Evolutionary conservation across 2,329 filamentous ascomycete species (phyloP).

Genomic region (Torrubiellomyces zombiae): DNA sequence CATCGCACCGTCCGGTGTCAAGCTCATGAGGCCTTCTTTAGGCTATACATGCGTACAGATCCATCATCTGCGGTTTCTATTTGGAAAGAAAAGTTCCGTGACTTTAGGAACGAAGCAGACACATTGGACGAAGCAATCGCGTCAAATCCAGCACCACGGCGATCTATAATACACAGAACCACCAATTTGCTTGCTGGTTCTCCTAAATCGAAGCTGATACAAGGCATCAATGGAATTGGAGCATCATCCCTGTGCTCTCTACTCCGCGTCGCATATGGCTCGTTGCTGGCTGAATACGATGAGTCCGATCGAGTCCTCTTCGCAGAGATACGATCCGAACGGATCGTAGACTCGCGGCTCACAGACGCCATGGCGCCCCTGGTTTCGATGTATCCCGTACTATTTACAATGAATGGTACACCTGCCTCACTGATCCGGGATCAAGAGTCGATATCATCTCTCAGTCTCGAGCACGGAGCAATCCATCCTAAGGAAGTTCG

Average conservation of each 20-base stretch:
- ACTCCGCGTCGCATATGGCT: background rate
- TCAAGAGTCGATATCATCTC: background rate
- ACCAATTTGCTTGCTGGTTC: too few species aligned
- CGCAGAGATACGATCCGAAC: constrained; percentile 1
- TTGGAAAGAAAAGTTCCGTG: too few species aligned
- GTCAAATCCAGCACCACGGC: background rate
- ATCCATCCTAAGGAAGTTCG: constrained; percentile 9
- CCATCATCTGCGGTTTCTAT: too few species aligned
- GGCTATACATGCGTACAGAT: too few species aligned
- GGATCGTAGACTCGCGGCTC: background rate
- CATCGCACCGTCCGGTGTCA: background rate
- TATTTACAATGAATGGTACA: background rate
- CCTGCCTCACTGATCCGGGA: background rate
- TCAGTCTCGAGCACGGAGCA: background rate
- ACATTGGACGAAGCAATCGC: background rate
- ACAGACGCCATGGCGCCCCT: constrained; percentile 1
- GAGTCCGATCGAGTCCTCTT: background rate
- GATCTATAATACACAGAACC: too few species aligned
- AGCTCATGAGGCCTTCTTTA: background rate
- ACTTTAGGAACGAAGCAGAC: too few species aligned
- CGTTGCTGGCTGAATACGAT: background rate
- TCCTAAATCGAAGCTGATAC: too few species aligned
- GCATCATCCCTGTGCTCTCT: constrained; percentile 1
- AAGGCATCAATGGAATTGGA: too few species aligned
- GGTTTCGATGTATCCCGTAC: constrained; percentile 1